Conservation (phyloP, 257 asterid species). For the Solanum habrochaites region DNA sequence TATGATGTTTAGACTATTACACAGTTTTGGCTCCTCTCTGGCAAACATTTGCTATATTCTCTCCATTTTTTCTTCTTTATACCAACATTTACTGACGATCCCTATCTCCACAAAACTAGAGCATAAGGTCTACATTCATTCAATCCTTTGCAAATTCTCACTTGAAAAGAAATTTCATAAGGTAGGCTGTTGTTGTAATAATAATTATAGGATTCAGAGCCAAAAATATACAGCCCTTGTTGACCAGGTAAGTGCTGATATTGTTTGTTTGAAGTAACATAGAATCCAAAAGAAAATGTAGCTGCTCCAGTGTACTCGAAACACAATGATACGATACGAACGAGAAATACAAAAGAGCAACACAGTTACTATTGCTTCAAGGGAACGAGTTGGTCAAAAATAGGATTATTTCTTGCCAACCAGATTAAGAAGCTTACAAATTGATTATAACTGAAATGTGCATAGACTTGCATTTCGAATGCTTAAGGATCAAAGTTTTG, state of each 20-base stretch:
- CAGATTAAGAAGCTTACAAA: conserved; percentile 21
- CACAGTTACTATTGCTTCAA: conserved; percentile 25
- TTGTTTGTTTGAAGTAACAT: background rate
- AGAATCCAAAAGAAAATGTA: background rate
- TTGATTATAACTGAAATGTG: background rate
- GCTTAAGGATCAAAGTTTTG: too few relatives aligned
- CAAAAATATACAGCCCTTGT: background rate
- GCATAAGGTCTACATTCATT: too few relatives aligned
- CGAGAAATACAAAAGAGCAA: background rate
- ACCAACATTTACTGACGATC: background rate
- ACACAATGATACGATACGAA: background rate
- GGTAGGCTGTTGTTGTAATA: too few relatives aligned
- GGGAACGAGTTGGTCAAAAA: conserved; percentile 23
- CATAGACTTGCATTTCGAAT: background rate
- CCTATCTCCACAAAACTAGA: too few relatives aligned
- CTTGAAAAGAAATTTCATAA: too few relatives aligned
- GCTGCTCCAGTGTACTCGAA: conserved; percentile 8
- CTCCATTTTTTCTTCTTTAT: too few relatives aligned
- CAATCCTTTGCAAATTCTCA: too few relatives aligned
- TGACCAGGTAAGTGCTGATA: background rate
- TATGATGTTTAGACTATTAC: rapidly evolving
- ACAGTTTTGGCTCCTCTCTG: too few relatives aligned
- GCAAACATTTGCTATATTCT: too few relatives aligned
- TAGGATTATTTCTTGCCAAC: conserved; percentile 6
- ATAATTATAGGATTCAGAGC: background rate